A percentile compares a stretch with the other conserved stretches of the same genome.
phyloP scores from a whole-genome alignment of 2,329 filamentous ascomycete genomes.

The Ophiostoma sp. region DNA sequence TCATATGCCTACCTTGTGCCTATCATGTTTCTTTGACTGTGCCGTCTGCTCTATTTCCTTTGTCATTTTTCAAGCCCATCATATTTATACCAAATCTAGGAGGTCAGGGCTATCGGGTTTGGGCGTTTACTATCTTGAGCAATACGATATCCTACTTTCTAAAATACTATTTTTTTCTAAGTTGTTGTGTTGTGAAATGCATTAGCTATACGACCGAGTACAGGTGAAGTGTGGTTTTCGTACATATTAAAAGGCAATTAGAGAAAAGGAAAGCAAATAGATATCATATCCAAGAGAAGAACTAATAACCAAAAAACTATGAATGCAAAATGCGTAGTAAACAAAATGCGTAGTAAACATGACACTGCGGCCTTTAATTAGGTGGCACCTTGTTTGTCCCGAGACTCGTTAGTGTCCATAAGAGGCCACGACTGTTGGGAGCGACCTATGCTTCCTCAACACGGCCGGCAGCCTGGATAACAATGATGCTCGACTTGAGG shows the following conservation, averaged over 20 bases:
- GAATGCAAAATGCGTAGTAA: not conserved
- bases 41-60: not conserved
- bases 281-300: constrained; percentile 1
- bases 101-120: not conserved
- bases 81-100: constrained; percentile 3
- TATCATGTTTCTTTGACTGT: not conserved
- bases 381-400: too few relatives aligned
- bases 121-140: not conserved
- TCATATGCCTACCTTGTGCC: not conserved
- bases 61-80: not conserved
- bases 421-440: not conserved
- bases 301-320: constrained; percentile 5
- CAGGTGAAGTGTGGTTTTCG: too few relatives aligned
- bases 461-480: constrained; percentile 55
- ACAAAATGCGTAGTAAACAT: not conserved
- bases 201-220: too few relatives aligned
- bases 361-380: too few relatives aligned
- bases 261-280: constrained; percentile 6
- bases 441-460: constrained; percentile 21
- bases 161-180: not conserved
- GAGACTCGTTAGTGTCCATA: not conserved
- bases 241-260: too few relatives aligned
- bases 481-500: constrained; percentile 61
- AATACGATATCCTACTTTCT: not conserved
- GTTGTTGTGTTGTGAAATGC: too few relatives aligned